Conservation (phyloP, 345 rosid species). For the Isatis tinctoria region DNA sequence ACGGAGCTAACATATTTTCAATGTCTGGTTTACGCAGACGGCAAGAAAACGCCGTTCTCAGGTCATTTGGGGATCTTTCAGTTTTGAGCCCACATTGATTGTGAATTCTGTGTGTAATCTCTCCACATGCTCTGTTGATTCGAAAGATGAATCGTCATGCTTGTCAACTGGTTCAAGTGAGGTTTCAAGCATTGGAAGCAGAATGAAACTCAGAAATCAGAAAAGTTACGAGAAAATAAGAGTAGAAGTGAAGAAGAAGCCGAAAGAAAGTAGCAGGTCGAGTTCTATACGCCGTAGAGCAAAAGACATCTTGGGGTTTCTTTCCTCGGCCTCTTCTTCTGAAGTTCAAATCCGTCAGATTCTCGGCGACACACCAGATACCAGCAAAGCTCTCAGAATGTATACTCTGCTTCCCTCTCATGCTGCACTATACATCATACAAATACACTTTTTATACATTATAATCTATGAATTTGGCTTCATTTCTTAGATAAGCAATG, state of each 20-base stretch:
- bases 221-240: constrained; percentile 7
- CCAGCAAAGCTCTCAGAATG: constrained; percentile 98
- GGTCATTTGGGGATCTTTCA: constrained; percentile 35
- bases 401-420: constrained; percentile 21
- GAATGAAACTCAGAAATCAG: constrained; percentile 30
- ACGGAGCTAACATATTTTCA: neutral
- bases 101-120: constrained; percentile 15
- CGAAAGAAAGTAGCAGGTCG: constrained; percentile 35
- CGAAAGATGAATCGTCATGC: constrained; percentile 44
- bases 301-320: constrained; percentile 67
- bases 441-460: neutral
- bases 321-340: constrained; percentile 55
- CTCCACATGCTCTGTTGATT: constrained; percentile 33
- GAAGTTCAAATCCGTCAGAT: constrained; percentile 69
- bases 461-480: neutral
- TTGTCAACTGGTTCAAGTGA: constrained; percentile 58
- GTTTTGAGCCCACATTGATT: constrained; percentile 1
- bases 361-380: constrained; percentile 90
- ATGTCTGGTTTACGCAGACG: constrained; percentile 34
- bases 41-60: constrained; percentile 50
- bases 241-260: constrained; percentile 13
- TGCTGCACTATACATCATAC: neutral
- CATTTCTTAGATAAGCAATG: neutral
- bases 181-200: constrained; percentile 29
- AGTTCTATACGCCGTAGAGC: constrained; percentile 56